A percentile compares a stretch with the other conserved stretches of the same genome.
These are phyloP conservation scores for Helotiales sp. DNA, from an alignment of 2,329 filamentous ascomycete genomes.

Conservation along the genomic window DNA sequence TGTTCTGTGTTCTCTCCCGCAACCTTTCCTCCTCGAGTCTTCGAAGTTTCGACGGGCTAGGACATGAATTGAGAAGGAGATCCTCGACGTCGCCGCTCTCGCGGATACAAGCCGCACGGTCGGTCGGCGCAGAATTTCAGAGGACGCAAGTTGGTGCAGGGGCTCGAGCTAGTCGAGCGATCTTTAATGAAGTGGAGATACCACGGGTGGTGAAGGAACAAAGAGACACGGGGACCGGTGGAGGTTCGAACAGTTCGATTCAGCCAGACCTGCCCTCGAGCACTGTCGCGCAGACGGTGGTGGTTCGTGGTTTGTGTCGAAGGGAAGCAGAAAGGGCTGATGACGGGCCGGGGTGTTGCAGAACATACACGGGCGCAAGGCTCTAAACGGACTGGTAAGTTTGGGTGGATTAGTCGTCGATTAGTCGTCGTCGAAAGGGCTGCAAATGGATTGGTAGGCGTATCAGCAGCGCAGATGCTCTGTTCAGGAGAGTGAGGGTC, in stretches of 20 bases:
- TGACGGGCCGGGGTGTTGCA: no score
- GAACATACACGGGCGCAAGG: no score
- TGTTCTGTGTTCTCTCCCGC: slow-evolving; percentile 20
- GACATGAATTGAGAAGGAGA: slow-evolving; percentile 29
- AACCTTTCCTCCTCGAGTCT: slow-evolving; percentile 28
- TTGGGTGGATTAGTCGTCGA: no score
- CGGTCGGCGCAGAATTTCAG: slow-evolving; percentile 22
- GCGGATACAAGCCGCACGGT: slow-evolving; percentile 14
- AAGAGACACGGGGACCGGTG: neutral
- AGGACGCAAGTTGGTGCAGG: slow-evolving; percentile 17
- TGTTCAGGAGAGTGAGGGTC: no score
- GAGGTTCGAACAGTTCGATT: slow-evolving; percentile 1
- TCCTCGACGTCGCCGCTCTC: slow-evolving; percentile 21
- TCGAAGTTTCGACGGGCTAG: slow-evolving; percentile 18
- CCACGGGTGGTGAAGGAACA: slow-evolving; percentile 6
- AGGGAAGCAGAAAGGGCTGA: neutral
- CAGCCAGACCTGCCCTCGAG: neutral
- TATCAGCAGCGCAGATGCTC: no score
- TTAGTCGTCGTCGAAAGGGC: no score
- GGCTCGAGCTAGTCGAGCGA: slow-evolving; percentile 15
- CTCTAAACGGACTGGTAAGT: no score
- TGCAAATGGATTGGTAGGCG: no score
- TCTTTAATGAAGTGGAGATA: slow-evolving; percentile 16
- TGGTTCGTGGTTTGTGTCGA: neutral
- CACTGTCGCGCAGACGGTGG: neutral